Evolutionary conservation across 306 rosid species (phyloP).

Genomic region (Inga oerstediana): DNA sequence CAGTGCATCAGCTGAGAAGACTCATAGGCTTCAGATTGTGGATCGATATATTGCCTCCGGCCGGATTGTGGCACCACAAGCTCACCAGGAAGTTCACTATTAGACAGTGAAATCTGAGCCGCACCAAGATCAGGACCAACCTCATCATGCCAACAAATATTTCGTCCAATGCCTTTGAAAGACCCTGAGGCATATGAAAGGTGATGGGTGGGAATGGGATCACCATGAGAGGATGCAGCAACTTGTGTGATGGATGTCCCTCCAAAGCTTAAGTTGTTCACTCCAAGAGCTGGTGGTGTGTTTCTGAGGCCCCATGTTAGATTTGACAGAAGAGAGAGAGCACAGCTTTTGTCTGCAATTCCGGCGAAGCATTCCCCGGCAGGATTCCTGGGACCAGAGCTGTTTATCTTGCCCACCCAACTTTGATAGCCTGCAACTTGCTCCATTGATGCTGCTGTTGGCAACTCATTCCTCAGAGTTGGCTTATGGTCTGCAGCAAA

Average conservation of each 20-base stretch:
- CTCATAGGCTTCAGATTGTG: slow-evolving; percentile 53
- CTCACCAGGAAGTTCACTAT: slow-evolving; percentile 49
- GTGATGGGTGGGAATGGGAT: slow-evolving; percentile 37
- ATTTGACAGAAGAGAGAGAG: slow-evolving; percentile 99
- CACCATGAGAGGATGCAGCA: slow-evolving; percentile 51
- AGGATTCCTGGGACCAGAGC: slow-evolving; percentile 53
- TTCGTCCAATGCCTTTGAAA: slow-evolving; percentile 53
- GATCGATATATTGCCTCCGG: slow-evolving; percentile 64
- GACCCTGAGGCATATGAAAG: slow-evolving; percentile 60
- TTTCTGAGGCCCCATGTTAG: slow-evolving; percentile 79
- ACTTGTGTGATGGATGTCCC: slow-evolving; percentile 61
- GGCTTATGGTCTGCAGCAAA: slow-evolving; percentile 64
- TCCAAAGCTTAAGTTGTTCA: slow-evolving; percentile 51
- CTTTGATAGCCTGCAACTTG: slow-evolving; percentile 48
- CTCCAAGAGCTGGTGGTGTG: slow-evolving; percentile 55
- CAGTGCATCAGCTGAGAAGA: slow-evolving; percentile 52
- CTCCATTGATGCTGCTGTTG: slow-evolving; percentile 51
- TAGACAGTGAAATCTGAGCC: slow-evolving; percentile 62
- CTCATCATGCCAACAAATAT: slow-evolving; percentile 49
- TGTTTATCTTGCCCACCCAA: no score
- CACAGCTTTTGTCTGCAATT: slow-evolving; percentile 79
- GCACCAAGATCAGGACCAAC: slow-evolving; percentile 60
- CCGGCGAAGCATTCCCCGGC: slow-evolving; percentile 65
- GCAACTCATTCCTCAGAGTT: slow-evolving; percentile 52
- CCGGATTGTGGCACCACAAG: slow-evolving; percentile 47